Base-by-base conservation (phyloP, 495 filamentous ascomycete species). In the Daldinia vernicosa region DNA sequence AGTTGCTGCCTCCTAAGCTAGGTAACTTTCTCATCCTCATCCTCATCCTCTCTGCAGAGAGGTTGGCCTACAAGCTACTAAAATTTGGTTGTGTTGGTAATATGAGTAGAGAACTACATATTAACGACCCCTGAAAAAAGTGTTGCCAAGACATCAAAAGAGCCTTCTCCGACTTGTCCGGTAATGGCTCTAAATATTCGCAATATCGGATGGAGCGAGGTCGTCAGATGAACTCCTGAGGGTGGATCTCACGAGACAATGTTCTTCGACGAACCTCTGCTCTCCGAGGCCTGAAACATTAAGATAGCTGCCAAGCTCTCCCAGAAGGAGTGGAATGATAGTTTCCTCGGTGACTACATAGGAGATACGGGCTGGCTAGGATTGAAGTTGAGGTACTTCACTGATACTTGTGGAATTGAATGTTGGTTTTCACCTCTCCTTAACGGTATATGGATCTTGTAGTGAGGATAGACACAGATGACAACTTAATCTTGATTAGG, bases 231-330 rank as follows among this genome's bases (percentile, higher is more conserved):
- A 59, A 40, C 8, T 45, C 33, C 40, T 37, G 9, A 39, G 27
- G 28, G 58, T 62, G 58, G 58, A 61, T 57, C 67, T 70, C 39
- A 60, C 50, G 54, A 59, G 27, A 65, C n/a, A 33, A 33, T 33
- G 61, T 26, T 56, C 28, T 60, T 52, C 33, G 56, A 50, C 12
- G 26, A 47, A 4, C 26, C 17, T 55, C 40, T 55, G 37, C 27
- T 43, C n/a, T 19, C 28, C 15, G 35, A 22, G 28, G 57, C 30
- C 33, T 47, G 52, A 63, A 66, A 66, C 40, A 40, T 58, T 39
- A 40, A 37, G n/a, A 17, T 27, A 15, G 26, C 28, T 12, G 50
- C 60, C 17, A 22, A 47, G 19, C 3, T 47, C 19, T 1, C 22
- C 54, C 14, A 39, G 61, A 60, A 59, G 33, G 57, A 60, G 22